Base-by-base conservation (phyloP, 129 eudicot species). In the Flaveria linearis region DNA sequence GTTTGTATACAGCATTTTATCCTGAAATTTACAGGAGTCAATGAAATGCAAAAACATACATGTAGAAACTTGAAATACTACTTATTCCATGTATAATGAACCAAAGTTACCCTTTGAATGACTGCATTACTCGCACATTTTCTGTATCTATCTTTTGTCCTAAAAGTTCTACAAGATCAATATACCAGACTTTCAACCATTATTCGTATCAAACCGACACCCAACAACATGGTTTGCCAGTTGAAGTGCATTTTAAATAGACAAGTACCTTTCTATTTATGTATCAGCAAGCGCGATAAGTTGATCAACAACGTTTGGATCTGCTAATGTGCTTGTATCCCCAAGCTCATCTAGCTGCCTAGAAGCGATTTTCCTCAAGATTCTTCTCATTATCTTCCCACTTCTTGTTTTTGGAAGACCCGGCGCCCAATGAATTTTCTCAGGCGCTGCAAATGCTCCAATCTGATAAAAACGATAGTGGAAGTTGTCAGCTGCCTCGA, bases 401-500 rank as follows among this genome's bases (percentile, higher is more conserved):
- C 69, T 63, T 63, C 69, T 63, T 30, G 69, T 63, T 45, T 94
- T 94, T 17, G 97, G 97, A 68, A 91, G 96, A 18, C 93, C 92
- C 9, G 99, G 99, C 57, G 97, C 99, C 97, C 99, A 94, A 68
- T 94, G 99, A 10, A 94, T 89, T 73, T 73, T 94, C 53, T 63
- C 99, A 0, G 99, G 99, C 0, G 96, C 93, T 69, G 99, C 99
- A 86, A 94, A 94, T 69, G 97, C 99, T 87, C 99, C 99, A 80
- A 94, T 94, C 99, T 94, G 84, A 43, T 74, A 56, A 42, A 33
- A 55, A 7, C 17, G 28, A 71, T 16, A 9, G 28, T 4, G 47
- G 36, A 46, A 74, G 8, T 39, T 39, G 57, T 55, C 46, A 36
- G 53, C 46, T 41, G 64, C 53, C 23, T 26, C 18, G 8, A 26